Conservation (phyloP, 2,329 filamentous ascomycete genomes). For the Paracoccidioides brasiliensis region DNA sequence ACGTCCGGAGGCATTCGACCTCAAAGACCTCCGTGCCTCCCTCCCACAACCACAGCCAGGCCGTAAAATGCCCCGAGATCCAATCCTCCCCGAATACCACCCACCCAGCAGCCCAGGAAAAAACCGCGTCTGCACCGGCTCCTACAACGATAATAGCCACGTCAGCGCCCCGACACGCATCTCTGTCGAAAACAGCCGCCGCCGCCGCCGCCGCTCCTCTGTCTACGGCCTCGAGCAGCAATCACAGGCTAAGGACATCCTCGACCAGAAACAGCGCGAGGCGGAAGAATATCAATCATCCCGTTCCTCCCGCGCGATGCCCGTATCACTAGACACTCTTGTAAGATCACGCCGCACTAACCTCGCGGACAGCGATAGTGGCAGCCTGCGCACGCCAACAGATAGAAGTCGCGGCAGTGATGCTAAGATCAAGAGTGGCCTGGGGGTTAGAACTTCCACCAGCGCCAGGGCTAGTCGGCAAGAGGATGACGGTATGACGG, state of each 20-base stretch:
- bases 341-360: conserved; percentile 20
- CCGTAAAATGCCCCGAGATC: conserved; percentile 21
- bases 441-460: conserved; percentile 2
- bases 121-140: conserved; percentile 16
- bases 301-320: conserved; percentile 14
- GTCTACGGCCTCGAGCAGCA: conserved; percentile 19
- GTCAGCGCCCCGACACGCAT: conserved; percentile 15
- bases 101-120: conserved; percentile 19
- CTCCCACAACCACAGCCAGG: conserved; percentile 17
- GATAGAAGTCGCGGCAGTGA: conserved; percentile 29
- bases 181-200: conserved; percentile 23
- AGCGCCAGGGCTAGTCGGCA: conserved; percentile 12
- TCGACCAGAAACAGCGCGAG: conserved; percentile 27
- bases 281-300: conserved; percentile 30
- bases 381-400: conserved; percentile 29
- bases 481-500: conserved; percentile 27
- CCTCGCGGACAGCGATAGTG: conserved; percentile 26
- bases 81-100: conserved; percentile 21
- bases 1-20: conserved; percentile 21
- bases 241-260: conserved; percentile 3
- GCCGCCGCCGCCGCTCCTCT: conserved; percentile 20
- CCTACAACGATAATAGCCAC: conserved; percentile 22
- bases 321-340: conserved; percentile 25
- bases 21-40: conserved; percentile 21
- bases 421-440: conserved; percentile 21